Evolutionary conservation across 805 yeast genomes (phyloP).

Genomic region (Isabelozyma pseudorhagii): DNA sequence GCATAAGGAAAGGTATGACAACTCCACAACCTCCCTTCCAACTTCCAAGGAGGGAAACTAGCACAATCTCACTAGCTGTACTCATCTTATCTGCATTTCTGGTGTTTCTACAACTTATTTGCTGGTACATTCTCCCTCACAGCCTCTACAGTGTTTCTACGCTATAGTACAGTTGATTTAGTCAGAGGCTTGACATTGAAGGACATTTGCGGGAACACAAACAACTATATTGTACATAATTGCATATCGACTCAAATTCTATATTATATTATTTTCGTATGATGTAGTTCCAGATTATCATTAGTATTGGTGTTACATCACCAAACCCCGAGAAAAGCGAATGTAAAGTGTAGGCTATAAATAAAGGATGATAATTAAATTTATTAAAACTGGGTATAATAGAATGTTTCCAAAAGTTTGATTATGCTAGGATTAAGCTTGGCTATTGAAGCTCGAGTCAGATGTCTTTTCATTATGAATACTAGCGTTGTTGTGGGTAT

Average conservation of each 20-base stretch:
- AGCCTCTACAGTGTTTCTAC: no score
- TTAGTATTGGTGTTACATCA: no score
- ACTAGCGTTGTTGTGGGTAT: not conserved
- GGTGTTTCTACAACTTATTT: not conserved
- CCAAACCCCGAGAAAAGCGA: not conserved
- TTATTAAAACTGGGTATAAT: no score
- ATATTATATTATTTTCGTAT: no score
- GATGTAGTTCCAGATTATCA: no score
- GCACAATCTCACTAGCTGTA: no score
- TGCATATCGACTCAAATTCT: not conserved
- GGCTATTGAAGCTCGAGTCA: not conserved
- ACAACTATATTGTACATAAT: not conserved
- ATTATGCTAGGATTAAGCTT: no score
- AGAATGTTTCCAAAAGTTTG: no score
- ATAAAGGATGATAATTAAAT: no score
- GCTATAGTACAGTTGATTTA: no score
- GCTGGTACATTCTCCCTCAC: not conserved
- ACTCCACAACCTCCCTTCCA: not conserved
- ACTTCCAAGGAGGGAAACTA: not conserved
- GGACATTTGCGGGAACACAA: not conserved
- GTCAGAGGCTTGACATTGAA: not conserved
- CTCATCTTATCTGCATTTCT: not conserved
- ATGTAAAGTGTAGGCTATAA: not conserved
- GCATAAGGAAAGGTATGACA: conserved; percentile 22
- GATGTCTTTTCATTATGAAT: not conserved